Percentiles rank a stretch among this genome's conserved stretches.
These are phyloP conservation scores for Neotropicomus parvogracilis DNA, from an alignment of 1,284 basidiomycete genomes.

Conservation along the genomic window DNA sequence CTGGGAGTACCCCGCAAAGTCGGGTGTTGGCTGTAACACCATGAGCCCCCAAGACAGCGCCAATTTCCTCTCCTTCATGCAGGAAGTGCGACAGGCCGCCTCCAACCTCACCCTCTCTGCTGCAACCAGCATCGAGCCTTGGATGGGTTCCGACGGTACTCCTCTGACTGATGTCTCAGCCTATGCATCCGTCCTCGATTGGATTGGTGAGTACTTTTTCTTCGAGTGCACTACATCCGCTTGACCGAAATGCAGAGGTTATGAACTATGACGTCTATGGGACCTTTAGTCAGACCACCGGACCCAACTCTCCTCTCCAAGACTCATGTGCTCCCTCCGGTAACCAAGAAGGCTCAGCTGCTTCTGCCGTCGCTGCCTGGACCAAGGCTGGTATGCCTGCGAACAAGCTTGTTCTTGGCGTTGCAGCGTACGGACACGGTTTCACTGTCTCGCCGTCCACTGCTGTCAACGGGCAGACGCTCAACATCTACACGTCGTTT, in stretches of 20 bases:
- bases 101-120: slow-evolving; percentile 68
- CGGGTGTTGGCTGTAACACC: slow-evolving; percentile 73
- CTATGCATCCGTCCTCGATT: slow-evolving; percentile 74
- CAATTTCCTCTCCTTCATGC: slow-evolving; percentile 73
- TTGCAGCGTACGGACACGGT: slow-evolving; percentile 73
- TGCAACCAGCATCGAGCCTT: slow-evolving; percentile 69
- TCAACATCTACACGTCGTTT: slow-evolving; percentile 52
- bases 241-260: slow-evolving; percentile 38
- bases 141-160: slow-evolving; percentile 52
- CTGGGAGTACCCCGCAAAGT: slow-evolving; percentile 81
- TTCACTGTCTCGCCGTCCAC: slow-evolving; percentile 38
- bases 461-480: slow-evolving; percentile 38
- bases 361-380: slow-evolving; percentile 73
- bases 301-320: slow-evolving; percentile 81
- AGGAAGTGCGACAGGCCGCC: slow-evolving; percentile 62
- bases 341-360: slow-evolving; percentile 71
- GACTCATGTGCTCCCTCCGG: slow-evolving; percentile 65
- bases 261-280: slow-evolving; percentile 90
- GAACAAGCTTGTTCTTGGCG: slow-evolving; percentile 75
- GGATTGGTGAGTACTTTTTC: slow-evolving; percentile 44
- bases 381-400: slow-evolving; percentile 73
- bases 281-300: slow-evolving; percentile 48
- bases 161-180: slow-evolving; percentile 63
- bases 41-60: slow-evolving; percentile 62
- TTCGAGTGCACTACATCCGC: slow-evolving; percentile 19